These are phyloP conservation scores for Xylaria sp. DNA, from an alignment of 2,329 filamentous ascomycete species.

Conservation along the genomic window DNA sequence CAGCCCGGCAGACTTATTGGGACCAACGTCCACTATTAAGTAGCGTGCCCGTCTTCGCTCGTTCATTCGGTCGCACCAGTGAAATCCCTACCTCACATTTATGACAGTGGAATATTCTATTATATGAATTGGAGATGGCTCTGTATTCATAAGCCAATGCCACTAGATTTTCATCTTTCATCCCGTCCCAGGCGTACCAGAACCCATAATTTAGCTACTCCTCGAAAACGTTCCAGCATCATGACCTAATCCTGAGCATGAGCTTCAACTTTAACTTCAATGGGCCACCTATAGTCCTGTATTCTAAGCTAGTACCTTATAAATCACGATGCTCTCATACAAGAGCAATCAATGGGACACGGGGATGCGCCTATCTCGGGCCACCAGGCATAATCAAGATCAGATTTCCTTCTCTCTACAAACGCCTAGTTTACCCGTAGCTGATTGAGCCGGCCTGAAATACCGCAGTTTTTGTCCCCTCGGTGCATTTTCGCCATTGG, in stretches of 20 bases:
- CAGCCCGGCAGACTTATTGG: neutral
- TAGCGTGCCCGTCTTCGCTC: neutral
- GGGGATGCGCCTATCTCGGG: neutral
- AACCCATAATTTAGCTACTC: no score
- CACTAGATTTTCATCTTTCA: neutral
- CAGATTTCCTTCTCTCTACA: neutral
- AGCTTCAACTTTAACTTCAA: neutral
- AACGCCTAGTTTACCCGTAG: neutral
- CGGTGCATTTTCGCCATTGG: neutral
- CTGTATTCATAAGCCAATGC: no score
- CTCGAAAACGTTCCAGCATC: neutral
- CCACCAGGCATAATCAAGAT: no score
- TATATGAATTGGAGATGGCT: no score
- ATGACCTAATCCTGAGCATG: no score
- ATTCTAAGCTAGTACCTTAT: neutral
- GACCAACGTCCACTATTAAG: neutral
- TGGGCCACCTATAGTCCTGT: neutral
- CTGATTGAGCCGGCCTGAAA: neutral
- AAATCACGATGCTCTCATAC: neutral
- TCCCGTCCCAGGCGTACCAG: no score
- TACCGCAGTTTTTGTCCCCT: no score
- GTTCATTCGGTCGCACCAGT: neutral
- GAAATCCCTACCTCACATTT: neutral
- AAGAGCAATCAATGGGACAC: neutral
- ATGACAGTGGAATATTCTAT: neutral